Conservation (phyloP, 306 rosid species). For the Hippophae tibetana region DNA sequence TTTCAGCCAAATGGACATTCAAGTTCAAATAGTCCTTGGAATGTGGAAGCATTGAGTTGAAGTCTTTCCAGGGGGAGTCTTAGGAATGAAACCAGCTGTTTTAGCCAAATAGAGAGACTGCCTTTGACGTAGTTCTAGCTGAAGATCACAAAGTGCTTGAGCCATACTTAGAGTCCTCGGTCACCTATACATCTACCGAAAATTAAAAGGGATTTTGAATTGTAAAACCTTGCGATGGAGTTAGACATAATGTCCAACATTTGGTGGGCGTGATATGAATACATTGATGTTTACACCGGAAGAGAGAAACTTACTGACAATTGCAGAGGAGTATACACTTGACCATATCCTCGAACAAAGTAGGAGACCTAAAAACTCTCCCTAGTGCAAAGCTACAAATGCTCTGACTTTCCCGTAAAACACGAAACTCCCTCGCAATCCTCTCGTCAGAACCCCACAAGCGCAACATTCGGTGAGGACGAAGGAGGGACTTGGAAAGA, state of each 20-base stretch:
- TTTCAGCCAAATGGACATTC: neutral
- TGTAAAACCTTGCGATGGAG: neutral
- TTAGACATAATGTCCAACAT: neutral
- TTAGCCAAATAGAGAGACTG: constrained; percentile 8
- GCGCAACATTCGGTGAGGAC: constrained; percentile 43
- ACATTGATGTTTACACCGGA: neutral
- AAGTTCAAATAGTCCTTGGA: neutral
- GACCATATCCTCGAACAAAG: constrained; percentile 51
- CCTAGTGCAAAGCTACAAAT: constrained; percentile 18
- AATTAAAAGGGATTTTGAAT: neutral
- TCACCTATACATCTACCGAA: constrained; percentile 27
- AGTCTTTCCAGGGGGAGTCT: constrained; percentile 32
- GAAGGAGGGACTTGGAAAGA: constrained; percentile 34
- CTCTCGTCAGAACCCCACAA: constrained; percentile 27
- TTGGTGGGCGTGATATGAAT: neutral
- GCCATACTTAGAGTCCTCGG: constrained; percentile 46
- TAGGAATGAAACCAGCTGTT: constrained; percentile 21
- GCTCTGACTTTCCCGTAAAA: constrained; percentile 18
- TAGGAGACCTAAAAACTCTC: constrained; percentile 43
- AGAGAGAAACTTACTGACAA: constrained; percentile 24
- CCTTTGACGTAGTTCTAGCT: constrained; percentile 28
- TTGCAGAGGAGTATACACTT: constrained; percentile 50
- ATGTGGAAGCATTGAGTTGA: constrained; percentile 5
- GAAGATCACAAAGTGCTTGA: constrained; percentile 44
- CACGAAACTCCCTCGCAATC: neutral